Evolutionary conservation across 208 protist species (phyloP).

Genomic region (Polymyxa betae): DNA sequence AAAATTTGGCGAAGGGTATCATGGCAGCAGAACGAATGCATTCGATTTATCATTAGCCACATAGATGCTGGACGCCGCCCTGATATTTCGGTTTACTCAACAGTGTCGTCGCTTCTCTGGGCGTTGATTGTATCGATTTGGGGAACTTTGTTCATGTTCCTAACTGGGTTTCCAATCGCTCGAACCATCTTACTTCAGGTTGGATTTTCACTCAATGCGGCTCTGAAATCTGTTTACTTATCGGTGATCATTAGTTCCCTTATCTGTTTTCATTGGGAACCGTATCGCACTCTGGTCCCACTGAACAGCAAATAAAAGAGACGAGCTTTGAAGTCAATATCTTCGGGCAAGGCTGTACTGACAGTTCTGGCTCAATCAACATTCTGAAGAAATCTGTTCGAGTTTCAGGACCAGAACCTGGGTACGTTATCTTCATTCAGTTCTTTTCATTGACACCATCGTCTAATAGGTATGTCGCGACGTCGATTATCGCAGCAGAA

Average conservation of each 20-base stretch:
- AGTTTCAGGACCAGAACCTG: conserved; percentile 7
- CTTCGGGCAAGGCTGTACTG: conserved; percentile 15
- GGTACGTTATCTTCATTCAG: not conserved
- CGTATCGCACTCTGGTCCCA: not conserved
- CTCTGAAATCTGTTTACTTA: not conserved
- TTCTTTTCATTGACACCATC: not conserved
- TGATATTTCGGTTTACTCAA: not conserved
- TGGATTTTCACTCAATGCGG: not conserved
- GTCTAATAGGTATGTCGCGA: not conserved
- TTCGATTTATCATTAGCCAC: not conserved
- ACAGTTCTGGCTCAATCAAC: not conserved
- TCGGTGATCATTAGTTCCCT: conserved; percentile 8
- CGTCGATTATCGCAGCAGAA: not conserved
- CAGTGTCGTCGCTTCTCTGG: not conserved
- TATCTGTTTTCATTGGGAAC: not conserved
- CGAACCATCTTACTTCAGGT: not conserved
- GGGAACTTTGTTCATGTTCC: not conserved
- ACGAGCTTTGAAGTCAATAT: not conserved
- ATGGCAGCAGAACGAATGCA: not conserved
- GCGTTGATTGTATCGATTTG: not conserved
- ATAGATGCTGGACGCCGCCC: not conserved
- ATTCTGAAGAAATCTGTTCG: not conserved
- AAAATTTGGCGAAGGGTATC: not conserved
- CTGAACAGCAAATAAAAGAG: not conserved
- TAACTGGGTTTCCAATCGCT: not conserved